phyloP scores from a whole-genome alignment of 371 early-diverging fungal genomes.

The Saksenaea vasiformis region DNA sequence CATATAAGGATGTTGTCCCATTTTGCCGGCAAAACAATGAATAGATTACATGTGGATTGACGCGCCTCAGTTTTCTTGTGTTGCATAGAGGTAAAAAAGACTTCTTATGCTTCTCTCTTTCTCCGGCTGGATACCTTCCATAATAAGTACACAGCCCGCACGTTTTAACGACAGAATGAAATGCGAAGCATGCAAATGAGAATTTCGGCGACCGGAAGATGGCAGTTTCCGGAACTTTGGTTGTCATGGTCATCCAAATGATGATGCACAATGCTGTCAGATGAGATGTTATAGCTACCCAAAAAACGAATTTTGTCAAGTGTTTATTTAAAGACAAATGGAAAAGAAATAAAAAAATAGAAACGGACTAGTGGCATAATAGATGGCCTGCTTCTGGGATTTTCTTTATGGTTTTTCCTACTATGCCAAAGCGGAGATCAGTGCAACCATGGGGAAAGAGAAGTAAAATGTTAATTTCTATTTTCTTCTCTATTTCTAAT shows the following conservation, averaged over 20 bases:
- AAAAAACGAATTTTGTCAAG: neutral
- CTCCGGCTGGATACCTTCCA: neutral
- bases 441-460: neutral
- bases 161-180: neutral
- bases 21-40: neutral
- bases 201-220: neutral
- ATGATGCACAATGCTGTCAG: neutral
- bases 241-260: neutral
- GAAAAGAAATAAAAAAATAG: neutral
- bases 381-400: slow-evolving; percentile 2
- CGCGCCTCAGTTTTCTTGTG: neutral
- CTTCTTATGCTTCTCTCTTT: slow-evolving; percentile 1
- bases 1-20: neutral
- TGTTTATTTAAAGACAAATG: neutral
- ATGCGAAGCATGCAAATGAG: neutral
- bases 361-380: neutral
- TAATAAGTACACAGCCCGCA: neutral
- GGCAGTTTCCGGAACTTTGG: too few species aligned
- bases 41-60: neutral
- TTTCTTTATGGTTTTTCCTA: neutral
- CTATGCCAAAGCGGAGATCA: slow-evolving; percentile 1
- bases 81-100: neutral
- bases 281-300: neutral
- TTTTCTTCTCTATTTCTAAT: neutral
- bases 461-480: neutral